These are phyloP conservation scores for Chlamydomonas asymmetrica DNA, from an alignment of 139 green algal genomes.

Conservation along the genomic window DNA sequence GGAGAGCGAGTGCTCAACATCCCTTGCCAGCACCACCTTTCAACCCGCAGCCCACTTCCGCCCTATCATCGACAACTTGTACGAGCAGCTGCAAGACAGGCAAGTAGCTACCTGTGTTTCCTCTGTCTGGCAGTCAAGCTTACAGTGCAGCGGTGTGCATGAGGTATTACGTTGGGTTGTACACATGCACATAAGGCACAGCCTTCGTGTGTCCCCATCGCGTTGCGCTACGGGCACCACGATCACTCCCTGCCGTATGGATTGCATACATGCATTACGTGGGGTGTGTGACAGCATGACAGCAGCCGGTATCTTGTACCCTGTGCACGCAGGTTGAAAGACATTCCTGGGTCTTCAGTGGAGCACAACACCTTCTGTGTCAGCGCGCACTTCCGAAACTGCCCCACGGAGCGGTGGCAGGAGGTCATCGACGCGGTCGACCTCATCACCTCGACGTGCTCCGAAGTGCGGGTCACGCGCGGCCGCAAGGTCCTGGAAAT, in stretches of 20 bases:
- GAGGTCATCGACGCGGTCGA: slow-evolving; percentile 65
- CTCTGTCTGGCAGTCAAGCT: not conserved
- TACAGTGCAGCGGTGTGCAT: no score
- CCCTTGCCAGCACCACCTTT: no score
- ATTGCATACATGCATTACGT: no score
- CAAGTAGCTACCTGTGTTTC: not conserved
- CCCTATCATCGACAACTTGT: slow-evolving; percentile 82
- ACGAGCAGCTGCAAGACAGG: slow-evolving; percentile 50
- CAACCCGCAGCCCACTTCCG: slow-evolving; percentile 84
- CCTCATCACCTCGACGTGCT: slow-evolving; percentile 27
- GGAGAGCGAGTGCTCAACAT: not conserved
- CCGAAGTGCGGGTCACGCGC: slow-evolving; percentile 70
- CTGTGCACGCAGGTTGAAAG: slow-evolving; percentile 46
- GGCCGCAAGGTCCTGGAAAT: slow-evolving; percentile 96
- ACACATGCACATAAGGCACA: no score
- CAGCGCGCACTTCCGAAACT: slow-evolving; percentile 93
- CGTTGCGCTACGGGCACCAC: no score
- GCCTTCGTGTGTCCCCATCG: no score
- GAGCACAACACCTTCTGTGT: slow-evolving; percentile 99
- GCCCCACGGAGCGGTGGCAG: slow-evolving; percentile 57
- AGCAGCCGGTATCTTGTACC: no score
- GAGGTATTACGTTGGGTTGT: no score
- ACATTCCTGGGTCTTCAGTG: slow-evolving; percentile 79
- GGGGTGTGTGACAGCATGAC: no score
- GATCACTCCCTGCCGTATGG: no score